A percentile compares a stretch with the other conserved stretches of the same genome.
These are phyloP conservation scores for Lipomyces kockii DNA, from an alignment of 805 yeast species.

Conservation along the genomic window DNA sequence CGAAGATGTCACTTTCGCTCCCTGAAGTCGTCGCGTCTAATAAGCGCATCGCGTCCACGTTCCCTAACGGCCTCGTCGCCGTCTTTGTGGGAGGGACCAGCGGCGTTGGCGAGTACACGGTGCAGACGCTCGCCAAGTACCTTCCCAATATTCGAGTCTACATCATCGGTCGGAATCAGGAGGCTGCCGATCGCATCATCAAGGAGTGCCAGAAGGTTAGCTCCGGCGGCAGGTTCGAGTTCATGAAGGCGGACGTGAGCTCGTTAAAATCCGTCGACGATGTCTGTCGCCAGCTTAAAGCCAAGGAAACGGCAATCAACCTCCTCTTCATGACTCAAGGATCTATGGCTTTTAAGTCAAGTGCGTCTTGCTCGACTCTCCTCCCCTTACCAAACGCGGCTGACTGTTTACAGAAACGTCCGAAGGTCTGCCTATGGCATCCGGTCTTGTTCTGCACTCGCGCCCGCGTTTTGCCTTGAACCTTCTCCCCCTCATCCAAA, in stretches of 20 bases:
- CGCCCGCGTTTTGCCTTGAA: constrained; percentile 5
- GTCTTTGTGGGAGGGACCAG: constrained; percentile 7
- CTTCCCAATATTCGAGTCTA: neutral
- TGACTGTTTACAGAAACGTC: neutral
- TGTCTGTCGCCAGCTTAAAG: constrained; percentile 4
- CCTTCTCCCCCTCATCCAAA: constrained; percentile 3
- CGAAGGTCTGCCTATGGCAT: constrained; percentile 4
- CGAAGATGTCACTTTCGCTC: no score
- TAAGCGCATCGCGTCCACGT: neutral
- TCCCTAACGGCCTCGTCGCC: constrained; percentile 6
- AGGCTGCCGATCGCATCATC: constrained; percentile 1
- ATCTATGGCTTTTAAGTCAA: neutral
- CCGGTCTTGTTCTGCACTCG: neutral
- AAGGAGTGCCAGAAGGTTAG: neutral
- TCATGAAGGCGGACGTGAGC: constrained; percentile 8
- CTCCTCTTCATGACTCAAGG: neutral
- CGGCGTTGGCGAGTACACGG: constrained; percentile 5
- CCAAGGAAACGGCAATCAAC: constrained; percentile 6
- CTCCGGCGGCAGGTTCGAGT: neutral
- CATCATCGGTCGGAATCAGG: constrained; percentile 10
- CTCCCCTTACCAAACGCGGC: neutral
- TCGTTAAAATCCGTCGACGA: neutral
- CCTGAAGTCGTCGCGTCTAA: neutral
- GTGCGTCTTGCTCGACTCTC: neutral
- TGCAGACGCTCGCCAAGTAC: constrained; percentile 7